These are phyloP conservation scores for Neopestalotiopsis clavispora DNA, from an alignment of 2,329 filamentous ascomycete genomes.

Conservation along the genomic window DNA sequence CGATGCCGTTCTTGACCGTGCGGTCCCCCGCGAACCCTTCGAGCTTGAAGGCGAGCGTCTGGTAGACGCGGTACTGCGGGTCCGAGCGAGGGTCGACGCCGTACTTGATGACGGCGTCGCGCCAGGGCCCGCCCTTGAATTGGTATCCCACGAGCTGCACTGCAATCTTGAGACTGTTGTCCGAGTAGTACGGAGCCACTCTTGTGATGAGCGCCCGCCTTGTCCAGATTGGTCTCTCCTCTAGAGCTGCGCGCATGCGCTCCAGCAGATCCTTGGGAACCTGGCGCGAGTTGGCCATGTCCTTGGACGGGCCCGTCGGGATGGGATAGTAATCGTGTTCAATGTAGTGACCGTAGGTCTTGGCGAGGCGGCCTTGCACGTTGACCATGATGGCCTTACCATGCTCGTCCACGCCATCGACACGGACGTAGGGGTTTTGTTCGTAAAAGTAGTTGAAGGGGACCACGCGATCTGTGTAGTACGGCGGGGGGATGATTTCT, in stretches of 20 bases:
- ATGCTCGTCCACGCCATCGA: slow-evolving; percentile 59
- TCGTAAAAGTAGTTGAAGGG: slow-evolving; percentile 83
- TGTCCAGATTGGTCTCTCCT: slow-evolving; percentile 83
- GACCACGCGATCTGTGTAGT: slow-evolving; percentile 75
- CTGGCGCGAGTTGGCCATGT: slow-evolving; percentile 44
- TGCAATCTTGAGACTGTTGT: slow-evolving; percentile 71
- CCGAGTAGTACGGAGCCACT: slow-evolving; percentile 58
- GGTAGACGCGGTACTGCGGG: slow-evolving; percentile 79
- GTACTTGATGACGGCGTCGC: slow-evolving; percentile 83
- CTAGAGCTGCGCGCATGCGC: slow-evolving; percentile 68
- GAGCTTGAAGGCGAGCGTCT: slow-evolving; percentile 87
- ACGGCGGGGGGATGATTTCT: slow-evolving; percentile 79
- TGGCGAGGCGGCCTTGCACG: slow-evolving; percentile 44
- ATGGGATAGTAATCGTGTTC: slow-evolving; percentile 66
- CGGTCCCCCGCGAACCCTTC: slow-evolving; percentile 47
- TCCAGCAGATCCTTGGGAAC: slow-evolving; percentile 68
- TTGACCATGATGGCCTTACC: slow-evolving; percentile 57
- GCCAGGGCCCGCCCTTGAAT: slow-evolving; percentile 91
- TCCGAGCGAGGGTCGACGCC: slow-evolving; percentile 84
- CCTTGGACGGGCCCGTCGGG: slow-evolving; percentile 63
- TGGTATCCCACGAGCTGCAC: slow-evolving; percentile 88
- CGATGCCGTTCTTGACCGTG: slow-evolving; percentile 48
- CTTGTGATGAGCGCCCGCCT: slow-evolving; percentile 80
- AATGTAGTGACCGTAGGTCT: slow-evolving; percentile 58
- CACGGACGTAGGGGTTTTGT: slow-evolving; percentile 79